Evolutionary conservation across 805 yeast species (phyloP).

Genomic region (Ogataea neopini): DNA sequence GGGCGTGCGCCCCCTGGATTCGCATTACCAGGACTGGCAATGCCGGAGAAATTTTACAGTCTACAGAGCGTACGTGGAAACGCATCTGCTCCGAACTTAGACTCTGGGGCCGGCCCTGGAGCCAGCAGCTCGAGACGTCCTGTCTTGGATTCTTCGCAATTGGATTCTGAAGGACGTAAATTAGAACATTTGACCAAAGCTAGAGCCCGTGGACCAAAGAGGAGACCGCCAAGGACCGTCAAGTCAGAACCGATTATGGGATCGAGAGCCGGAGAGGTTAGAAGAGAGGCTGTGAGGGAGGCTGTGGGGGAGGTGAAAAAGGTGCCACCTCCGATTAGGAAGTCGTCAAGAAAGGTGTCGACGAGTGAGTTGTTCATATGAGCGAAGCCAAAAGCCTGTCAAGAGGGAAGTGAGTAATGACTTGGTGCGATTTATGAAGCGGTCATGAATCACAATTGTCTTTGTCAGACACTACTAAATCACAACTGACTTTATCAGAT

Average conservation of each 20-base stretch:
- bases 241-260: constrained; percentile 4
- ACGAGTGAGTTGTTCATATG: constrained; percentile 29
- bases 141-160: constrained; percentile 19
- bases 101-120: constrained; percentile 1
- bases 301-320: constrained; percentile 15
- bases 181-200: constrained; percentile 47
- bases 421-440: too few relatives aligned
- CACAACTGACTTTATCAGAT: too few relatives aligned
- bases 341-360: constrained; percentile 32
- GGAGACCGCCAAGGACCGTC: constrained; percentile 43
- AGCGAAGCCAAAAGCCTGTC: background rate
- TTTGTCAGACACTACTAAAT: too few relatives aligned
- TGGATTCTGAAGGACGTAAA: constrained; percentile 29
- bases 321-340: constrained; percentile 31
- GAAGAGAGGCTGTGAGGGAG: background rate
- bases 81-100: constrained; percentile 1
- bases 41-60: constrained; percentile 21
- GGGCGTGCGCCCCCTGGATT: constrained; percentile 27
- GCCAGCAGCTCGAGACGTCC: constrained; percentile 5
- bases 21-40: constrained; percentile 29
- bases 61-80: constrained; percentile 1
- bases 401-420: background rate
- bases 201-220: constrained; percentile 53
- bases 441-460: too few relatives aligned
- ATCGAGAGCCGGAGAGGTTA: background rate